These are phyloP conservation scores for Cyclanthera cordifolia DNA, from an alignment of 306 rosid genomes.

Conservation along the genomic window DNA sequence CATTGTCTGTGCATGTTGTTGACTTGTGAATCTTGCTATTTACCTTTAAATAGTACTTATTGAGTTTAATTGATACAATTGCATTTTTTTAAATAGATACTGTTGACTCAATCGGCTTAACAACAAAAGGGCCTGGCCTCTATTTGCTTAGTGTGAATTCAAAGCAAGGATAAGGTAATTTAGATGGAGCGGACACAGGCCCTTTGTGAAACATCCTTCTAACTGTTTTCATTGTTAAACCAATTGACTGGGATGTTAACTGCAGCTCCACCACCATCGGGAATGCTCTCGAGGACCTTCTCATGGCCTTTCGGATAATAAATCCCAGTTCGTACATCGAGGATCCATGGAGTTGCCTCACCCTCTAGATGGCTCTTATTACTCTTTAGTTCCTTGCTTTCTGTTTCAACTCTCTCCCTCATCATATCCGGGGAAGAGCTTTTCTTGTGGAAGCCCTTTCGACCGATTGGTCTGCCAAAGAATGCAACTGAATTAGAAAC, in stretches of 20 bases:
- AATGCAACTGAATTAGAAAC: background rate
- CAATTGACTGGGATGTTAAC: constrained; percentile 17
- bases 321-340: constrained; percentile 20
- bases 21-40: too few species aligned
- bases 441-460: constrained; percentile 18
- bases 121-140: background rate
- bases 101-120: background rate
- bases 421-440: constrained; percentile 15
- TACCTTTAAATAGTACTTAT: background rate
- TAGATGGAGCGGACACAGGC: background rate
- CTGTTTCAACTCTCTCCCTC: constrained; percentile 16
- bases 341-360: constrained; percentile 16
- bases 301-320: constrained; percentile 26
- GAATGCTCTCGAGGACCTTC: constrained; percentile 19
- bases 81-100: background rate
- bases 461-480: constrained; percentile 15
- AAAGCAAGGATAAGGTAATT: background rate
- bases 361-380: background rate
- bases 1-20: background rate
- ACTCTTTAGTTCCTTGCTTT: constrained; percentile 12
- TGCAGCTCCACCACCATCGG: background rate
- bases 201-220: background rate
- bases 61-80: constrained; percentile 1
- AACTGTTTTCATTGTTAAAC: constrained; percentile 3
- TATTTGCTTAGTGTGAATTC: constrained; percentile 3